phyloP scores from a whole-genome alignment of 2,329 filamentous ascomycete species.

The Phialemonium atrogriseum region DNA sequence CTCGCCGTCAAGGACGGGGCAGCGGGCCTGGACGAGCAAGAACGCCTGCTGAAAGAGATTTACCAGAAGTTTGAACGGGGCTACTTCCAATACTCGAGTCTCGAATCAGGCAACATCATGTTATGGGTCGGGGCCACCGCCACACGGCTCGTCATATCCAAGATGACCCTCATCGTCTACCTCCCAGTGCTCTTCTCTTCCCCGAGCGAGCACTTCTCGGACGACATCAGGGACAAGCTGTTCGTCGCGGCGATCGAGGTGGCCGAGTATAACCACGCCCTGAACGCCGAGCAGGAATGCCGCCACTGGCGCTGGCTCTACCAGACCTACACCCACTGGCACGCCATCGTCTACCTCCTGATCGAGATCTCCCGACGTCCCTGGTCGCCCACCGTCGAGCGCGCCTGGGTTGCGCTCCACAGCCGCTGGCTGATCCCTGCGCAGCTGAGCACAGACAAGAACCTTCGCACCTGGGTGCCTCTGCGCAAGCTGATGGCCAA shows the following conservation, averaged over 20 bases:
- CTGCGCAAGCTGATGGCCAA: constrained; percentile 29
- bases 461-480: constrained; percentile 30
- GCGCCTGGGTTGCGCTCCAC: constrained; percentile 40
- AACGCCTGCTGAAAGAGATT: constrained; percentile 35
- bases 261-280: constrained; percentile 44
- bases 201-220: constrained; percentile 25
- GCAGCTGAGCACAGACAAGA: constrained; percentile 19
- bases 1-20: too few relatives aligned
- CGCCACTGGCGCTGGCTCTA: constrained; percentile 52
- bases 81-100: constrained; percentile 30
- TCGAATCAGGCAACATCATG: constrained; percentile 19
- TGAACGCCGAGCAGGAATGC: constrained; percentile 39
- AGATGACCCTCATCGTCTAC: constrained; percentile 70
- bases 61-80: constrained; percentile 31
- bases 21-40: constrained; percentile 20
- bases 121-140: constrained; percentile 28
- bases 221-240: constrained; percentile 32
- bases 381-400: constrained; percentile 36
- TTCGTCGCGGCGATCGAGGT: constrained; percentile 44
- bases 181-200: constrained; percentile 57
- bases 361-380: constrained; percentile 38
- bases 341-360: constrained; percentile 47
- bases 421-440: constrained; percentile 31
- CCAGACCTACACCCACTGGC: constrained; percentile 51
- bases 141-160: constrained; percentile 64